These are phyloP conservation scores for Cadophora luteo-olivacea DNA, from an alignment of 2,329 filamentous ascomycete genomes.

Conservation along the genomic window DNA sequence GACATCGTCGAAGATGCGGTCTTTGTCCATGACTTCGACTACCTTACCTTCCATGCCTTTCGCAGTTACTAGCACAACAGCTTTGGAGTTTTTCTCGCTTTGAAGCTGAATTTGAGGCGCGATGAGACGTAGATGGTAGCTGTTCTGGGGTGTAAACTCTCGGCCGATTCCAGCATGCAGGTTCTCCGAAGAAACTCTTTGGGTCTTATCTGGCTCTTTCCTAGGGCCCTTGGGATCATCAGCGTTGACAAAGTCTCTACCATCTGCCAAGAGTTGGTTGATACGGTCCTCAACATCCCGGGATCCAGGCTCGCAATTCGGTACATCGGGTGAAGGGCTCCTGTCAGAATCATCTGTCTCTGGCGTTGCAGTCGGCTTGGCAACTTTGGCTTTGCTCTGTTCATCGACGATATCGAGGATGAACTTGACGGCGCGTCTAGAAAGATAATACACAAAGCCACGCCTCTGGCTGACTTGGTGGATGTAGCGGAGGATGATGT, in stretches of 20 bases:
- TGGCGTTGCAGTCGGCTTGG: conserved; percentile 43
- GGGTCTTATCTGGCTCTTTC: conserved; percentile 35
- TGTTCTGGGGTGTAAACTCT: conserved; percentile 90
- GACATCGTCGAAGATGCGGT: conserved; percentile 88
- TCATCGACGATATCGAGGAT: conserved; percentile 98
- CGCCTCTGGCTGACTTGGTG: conserved; percentile 96
- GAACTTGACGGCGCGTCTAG: conserved; percentile 93
- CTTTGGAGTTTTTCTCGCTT: conserved; percentile 96
- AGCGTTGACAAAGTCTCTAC: conserved; percentile 79
- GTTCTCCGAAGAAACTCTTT: conserved; percentile 59
- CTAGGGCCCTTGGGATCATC: conserved; percentile 53
- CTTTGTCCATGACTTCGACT: conserved; percentile 97
- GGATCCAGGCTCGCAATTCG: conserved; percentile 47
- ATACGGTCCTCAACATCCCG: conserved; percentile 83
- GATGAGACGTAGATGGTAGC: conserved; percentile 92
- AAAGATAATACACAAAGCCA: conserved; percentile 98
- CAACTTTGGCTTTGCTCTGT: conserved; percentile 67
- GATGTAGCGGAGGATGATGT: conserved; percentile 95
- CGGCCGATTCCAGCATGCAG: conserved; percentile 79
- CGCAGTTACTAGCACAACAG: conserved; percentile 94
- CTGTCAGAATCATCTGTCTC: conserved; percentile 39
- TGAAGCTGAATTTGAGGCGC: conserved; percentile 98
- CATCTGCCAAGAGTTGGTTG: conserved; percentile 83
- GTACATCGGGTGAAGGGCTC: conserved; percentile 31
- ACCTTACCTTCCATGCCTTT: conserved; percentile 99